Evolutionary conservation across 2,329 filamentous ascomycete species (phyloP).

Genomic region (Didymellaceae sp.): DNA sequence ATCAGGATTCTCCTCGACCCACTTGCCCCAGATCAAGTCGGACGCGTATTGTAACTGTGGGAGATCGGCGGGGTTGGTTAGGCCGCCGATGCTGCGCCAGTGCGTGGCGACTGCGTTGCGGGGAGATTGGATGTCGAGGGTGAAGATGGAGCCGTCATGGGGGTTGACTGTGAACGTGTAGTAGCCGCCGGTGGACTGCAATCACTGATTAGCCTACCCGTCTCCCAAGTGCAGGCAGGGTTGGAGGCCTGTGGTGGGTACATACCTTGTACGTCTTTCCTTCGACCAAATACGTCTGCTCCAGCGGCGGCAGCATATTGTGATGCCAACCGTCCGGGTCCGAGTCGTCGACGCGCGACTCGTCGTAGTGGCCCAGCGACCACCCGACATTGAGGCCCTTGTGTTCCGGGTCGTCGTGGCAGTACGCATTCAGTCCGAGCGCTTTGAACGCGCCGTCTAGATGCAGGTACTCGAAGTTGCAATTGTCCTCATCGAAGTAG

Average conservation of each 20-base stretch:
- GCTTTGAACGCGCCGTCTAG: conserved; percentile 9
- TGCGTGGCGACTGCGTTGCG: conserved; percentile 3
- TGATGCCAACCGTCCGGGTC: background rate
- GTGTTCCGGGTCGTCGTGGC: conserved; percentile 1
- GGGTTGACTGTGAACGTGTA: conserved; percentile 26
- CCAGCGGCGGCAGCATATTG: background rate
- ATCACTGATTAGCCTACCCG: background rate
- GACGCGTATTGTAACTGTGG: conserved; percentile 24
- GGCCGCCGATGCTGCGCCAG: conserved; percentile 12
- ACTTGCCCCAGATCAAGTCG: conserved; percentile 34
- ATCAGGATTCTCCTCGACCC: conserved; percentile 22
- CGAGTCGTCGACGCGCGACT: background rate
- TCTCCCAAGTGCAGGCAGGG: too few relatives aligned
- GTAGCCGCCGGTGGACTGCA: conserved; percentile 22
- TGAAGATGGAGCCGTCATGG: conserved; percentile 21
- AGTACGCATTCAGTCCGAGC: conserved; percentile 6
- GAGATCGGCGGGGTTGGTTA: conserved; percentile 22
- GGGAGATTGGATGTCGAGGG: conserved; percentile 17
- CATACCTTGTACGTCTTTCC: conserved; percentile 1
- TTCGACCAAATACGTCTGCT: conserved; percentile 2
- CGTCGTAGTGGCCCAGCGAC: conserved; percentile 15
- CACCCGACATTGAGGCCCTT: conserved; percentile 16
- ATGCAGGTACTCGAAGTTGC: conserved; percentile 6
- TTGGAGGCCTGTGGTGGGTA: too few relatives aligned
- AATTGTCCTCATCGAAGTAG: conserved; percentile 5